Evolutionary conservation across 768 basidiomycete species (phyloP), one percentile per base, ranked within the genome.

Genomic region (Lactarius psammicola): DNA sequence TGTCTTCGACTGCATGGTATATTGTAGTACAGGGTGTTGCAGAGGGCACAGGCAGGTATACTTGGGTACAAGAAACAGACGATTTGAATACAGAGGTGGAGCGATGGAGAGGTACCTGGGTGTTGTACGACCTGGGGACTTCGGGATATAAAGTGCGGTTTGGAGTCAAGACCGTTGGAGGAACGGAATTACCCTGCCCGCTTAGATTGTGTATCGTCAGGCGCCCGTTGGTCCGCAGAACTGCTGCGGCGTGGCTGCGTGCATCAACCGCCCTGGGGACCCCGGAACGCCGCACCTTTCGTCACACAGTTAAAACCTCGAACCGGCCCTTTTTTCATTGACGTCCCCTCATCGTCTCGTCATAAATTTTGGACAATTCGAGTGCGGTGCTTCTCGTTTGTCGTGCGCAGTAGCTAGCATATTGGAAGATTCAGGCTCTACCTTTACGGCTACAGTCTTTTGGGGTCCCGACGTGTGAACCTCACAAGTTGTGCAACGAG

Each of bases 1-100:
- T 11, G 28, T 1, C 28, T 49, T 46, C 10, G 60, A 4, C 59
- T 66, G 65, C 65, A 66, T 63, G 53, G 49, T 65, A 60, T 65
- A 59, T 40, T 34, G 42, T 10, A 23, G n/a, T 63, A 51, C 34
- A 38, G 56, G 2, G 30, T 31, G 28, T 38, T 8, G 26, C 11
- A 23, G 17, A 23, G 20, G 34, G 10, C 17, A 56, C 33, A 36
- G n/a, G 4, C 28, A 46, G 23, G 53, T 13, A 42, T 49, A 13
- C 10, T 38, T n/a, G 54, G 42, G 15, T 60, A 56, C 64, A 65
- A n/a, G 30, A 38, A 26, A 51, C 26, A 51, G 49, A 51, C 9
- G 44, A 6, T 23, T 49, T 49, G 26, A 23, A 28, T 28, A 51
- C 23, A 28, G 49, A 51, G 49, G 13, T 15, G 8, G n/a, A 3